Evolutionary conservation across 352 stramenopile species (phyloP).

Genomic region (Pythium dissimile): DNA sequence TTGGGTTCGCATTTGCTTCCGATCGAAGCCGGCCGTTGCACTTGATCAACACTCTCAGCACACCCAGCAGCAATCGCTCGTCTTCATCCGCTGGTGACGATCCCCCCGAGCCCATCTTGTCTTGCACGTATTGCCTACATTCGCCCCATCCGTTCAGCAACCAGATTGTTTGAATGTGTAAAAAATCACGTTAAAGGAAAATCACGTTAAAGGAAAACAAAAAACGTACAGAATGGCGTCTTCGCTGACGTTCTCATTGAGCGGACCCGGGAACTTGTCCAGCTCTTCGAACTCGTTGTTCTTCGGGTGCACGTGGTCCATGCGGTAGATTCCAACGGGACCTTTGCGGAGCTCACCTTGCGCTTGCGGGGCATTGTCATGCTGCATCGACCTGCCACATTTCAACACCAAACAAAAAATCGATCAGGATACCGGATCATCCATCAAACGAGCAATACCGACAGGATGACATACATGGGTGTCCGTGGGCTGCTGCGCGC

Average conservation of each 20-base stretch:
- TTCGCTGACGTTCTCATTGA: conserved; percentile 59
- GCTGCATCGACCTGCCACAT: conserved; percentile 40
- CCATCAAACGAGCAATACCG: background rate
- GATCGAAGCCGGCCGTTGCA: conserved; percentile 77
- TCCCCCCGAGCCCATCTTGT: conserved; percentile 36
- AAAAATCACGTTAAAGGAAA: background rate
- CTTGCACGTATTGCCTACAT: conserved; percentile 53
- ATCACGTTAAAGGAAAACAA: background rate
- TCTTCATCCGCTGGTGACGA: conserved; percentile 47
- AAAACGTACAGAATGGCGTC: conserved; percentile 51
- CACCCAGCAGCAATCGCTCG: conserved; percentile 58
- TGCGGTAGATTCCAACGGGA: conserved; percentile 72
- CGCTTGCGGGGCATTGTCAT: conserved; percentile 44
- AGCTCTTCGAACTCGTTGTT: conserved; percentile 68
- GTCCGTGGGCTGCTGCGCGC: conserved; percentile 59
- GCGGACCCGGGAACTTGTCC: conserved; percentile 70
- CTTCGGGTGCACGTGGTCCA: conserved; percentile 76
- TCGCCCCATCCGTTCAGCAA: too few relatives aligned
- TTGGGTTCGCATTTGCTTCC: conserved; percentile 40
- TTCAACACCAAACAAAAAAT: conserved; percentile 2
- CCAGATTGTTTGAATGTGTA: too few relatives aligned
- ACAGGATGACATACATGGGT: conserved; percentile 31
- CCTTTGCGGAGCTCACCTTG: conserved; percentile 76
- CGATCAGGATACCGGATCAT: background rate
- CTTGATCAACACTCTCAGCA: conserved; percentile 73